Evolutionary conservation across 31 red algal species (phyloP), one percentile per base, ranked within the genome.

Genomic region (Bonnemaisonia californica): DNA sequence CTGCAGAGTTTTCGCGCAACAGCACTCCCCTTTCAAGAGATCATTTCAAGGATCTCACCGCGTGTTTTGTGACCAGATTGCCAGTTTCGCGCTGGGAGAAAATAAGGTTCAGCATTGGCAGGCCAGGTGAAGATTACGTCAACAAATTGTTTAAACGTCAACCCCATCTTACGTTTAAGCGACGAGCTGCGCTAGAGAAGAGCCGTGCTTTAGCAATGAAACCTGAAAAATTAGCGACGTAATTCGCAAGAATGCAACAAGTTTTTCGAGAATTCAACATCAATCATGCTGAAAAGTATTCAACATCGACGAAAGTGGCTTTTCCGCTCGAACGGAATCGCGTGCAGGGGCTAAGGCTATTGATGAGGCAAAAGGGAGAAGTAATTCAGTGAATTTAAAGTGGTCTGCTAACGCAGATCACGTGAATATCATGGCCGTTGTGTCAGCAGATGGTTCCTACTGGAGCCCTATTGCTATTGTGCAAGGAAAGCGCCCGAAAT

Each of bases 371-470:
- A 38, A 38, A 38, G 28, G 56, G n/a, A 34, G 75, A n/a, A 68
- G 35, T 0, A 80, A 80, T 24, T 67, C 58, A 0, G 77, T 67
- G 2, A 60, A 68, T 7, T 23, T 80, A 13, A 67, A 68, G 51
- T 80, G 1, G 57, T 41, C 32, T 29, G 58, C 35, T 22, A 66
- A 68, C 47, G 38, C 77, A 22, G 3, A 80, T 18, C 1, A 80
- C 60, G 77, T 80, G 28, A 65, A 57, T 5, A 68, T 66, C 37
- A 66, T 80, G n/a, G 19, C 77, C 3, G 77, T 80, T 28, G 77
- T 80, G 24, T 77, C 45, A 2, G 73, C 47, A 19, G 18, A 77
- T 28, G 47, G 73, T 29, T n/a, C 45, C 9, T n/a, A 0, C 13
- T 77, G 41, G 73, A 54, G n/a, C 28, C 73, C 73, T 29, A 27